Conservation (phyloP, 1,284 basidiomycete species). For the Ceratobasidium sp. region DNA sequence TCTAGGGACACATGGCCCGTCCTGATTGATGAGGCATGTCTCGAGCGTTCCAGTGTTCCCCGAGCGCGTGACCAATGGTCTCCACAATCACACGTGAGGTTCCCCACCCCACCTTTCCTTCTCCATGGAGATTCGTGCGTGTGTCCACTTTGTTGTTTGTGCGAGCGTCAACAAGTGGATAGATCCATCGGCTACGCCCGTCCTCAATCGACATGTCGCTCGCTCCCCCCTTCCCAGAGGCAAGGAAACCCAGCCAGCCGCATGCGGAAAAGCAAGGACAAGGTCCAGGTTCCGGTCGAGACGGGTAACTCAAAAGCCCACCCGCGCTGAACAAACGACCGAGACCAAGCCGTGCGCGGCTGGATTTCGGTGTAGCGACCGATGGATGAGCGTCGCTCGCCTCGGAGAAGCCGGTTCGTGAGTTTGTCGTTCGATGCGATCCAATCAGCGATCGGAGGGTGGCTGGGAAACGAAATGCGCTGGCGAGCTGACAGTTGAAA, state of each 20-base stretch:
- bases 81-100: slow-evolving; percentile 24
- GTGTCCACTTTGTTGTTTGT: neutral
- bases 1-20: neutral
- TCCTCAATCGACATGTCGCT: neutral
- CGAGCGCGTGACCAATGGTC: slow-evolving; percentile 29
- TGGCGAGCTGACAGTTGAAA: neutral
- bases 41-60: slow-evolving; percentile 9
- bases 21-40: neutral
- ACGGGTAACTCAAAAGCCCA: slow-evolving; percentile 6
- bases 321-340: slow-evolving; percentile 13
- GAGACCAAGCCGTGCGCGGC: slow-evolving; percentile 36
- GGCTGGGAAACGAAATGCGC: neutral
- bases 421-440: slow-evolving; percentile 18
- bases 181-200: slow-evolving; percentile 12
- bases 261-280: slow-evolving; percentile 30
- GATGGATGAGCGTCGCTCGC: neutral
- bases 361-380: slow-evolving; percentile 24
- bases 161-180: neutral
- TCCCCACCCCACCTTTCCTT: neutral
- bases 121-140: slow-evolving; percentile 14
- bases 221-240: slow-evolving; percentile 19
- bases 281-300: slow-evolving; percentile 22
- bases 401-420: slow-evolving; percentile 28
- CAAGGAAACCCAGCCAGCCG: neutral
- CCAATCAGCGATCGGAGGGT: slow-evolving; percentile 15